A percentile compares a stretch with the other conserved stretches of the same genome.
Conservation (phyloP, 2,329 filamentous ascomycete species). For the Tolypocladium inflatum region DNA sequence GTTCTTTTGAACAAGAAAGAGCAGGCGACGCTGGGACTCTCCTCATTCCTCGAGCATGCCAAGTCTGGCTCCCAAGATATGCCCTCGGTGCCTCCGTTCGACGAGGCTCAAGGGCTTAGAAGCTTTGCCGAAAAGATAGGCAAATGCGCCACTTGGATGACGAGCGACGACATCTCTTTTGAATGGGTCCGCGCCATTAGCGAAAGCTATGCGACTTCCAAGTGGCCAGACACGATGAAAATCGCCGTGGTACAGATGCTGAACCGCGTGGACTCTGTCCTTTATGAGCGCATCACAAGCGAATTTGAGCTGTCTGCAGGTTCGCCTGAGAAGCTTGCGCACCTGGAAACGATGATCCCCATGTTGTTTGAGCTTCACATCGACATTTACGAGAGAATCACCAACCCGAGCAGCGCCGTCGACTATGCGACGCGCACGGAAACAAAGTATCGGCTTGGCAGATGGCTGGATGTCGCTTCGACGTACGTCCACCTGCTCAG, state of each 20-base stretch:
- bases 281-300: slow-evolving; percentile 36
- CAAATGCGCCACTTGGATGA: slow-evolving; percentile 33
- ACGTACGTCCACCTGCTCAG: slow-evolving; percentile 29
- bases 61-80: slow-evolving; percentile 45
- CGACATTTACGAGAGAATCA: slow-evolving; percentile 50
- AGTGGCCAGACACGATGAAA: slow-evolving; percentile 52
- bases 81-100: slow-evolving; percentile 35
- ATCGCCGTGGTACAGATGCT: slow-evolving; percentile 46
- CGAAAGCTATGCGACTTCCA: slow-evolving; percentile 39
- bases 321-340: slow-evolving; percentile 14
- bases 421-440: slow-evolving; percentile 37
- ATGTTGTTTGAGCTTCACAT: slow-evolving; percentile 55
- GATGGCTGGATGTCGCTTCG: slow-evolving; percentile 43
- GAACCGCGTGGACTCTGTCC: slow-evolving; percentile 39
- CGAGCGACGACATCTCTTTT: slow-evolving; percentile 46
- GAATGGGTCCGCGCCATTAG: slow-evolving; percentile 46
- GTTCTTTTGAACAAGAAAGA: slow-evolving; percentile 45
- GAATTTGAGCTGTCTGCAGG: slow-evolving; percentile 26
- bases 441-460: slow-evolving; percentile 37
- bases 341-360: slow-evolving; percentile 37
- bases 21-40: slow-evolving; percentile 41
- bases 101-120: slow-evolving; percentile 41
- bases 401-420: slow-evolving; percentile 45
- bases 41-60: slow-evolving; percentile 54
- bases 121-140: slow-evolving; percentile 42